phyloP scores from a whole-genome alignment of 2,329 filamentous ascomycete genomes.

The Bimuria novae-zelandiae region DNA sequence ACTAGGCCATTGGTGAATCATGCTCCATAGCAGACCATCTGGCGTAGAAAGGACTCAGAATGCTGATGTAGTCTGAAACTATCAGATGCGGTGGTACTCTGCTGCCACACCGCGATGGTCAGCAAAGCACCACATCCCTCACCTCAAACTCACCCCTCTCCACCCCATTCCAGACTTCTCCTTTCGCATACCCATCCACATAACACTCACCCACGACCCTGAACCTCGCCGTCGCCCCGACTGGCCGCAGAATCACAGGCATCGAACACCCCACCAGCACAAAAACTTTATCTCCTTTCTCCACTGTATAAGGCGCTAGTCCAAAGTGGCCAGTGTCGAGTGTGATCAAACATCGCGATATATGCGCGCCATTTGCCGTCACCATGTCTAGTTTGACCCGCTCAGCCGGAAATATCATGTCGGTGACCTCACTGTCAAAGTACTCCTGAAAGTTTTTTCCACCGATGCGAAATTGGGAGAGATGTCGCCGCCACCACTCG shows the following conservation, averaged over 20 bases:
- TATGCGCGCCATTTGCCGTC: not conserved
- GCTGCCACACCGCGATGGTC: not conserved
- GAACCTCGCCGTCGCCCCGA: not conserved
- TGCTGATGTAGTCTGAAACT: too few relatives aligned
- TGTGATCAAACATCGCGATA: too few relatives aligned
- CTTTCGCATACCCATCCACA: constrained; percentile 10
- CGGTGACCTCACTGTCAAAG: not conserved
- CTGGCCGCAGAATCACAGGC: not conserved
- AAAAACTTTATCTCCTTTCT: not conserved
- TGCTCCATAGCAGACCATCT: too few relatives aligned
- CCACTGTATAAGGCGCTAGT: too few relatives aligned
- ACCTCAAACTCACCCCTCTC: not conserved
- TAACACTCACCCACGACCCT: constrained; percentile 7
- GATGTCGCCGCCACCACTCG: too few relatives aligned
- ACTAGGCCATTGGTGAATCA: too few relatives aligned
- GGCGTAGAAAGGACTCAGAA: too few relatives aligned
- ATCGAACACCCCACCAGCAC: constrained; percentile 2
- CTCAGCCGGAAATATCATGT: not conserved
- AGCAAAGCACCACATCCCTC: not conserved
- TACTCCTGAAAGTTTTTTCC: not conserved
- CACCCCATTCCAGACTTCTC: constrained; percentile 1
- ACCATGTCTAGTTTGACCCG: not conserved
- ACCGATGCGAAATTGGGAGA: constrained; percentile 3
- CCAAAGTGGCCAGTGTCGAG: too few relatives aligned
- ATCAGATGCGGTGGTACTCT: too few relatives aligned